A percentile compares a stretch with the other conserved stretches of the same genome.
phyloP scores from a whole-genome alignment of 257 asterid genomes.

The Nicotiana tabacum region DNA sequence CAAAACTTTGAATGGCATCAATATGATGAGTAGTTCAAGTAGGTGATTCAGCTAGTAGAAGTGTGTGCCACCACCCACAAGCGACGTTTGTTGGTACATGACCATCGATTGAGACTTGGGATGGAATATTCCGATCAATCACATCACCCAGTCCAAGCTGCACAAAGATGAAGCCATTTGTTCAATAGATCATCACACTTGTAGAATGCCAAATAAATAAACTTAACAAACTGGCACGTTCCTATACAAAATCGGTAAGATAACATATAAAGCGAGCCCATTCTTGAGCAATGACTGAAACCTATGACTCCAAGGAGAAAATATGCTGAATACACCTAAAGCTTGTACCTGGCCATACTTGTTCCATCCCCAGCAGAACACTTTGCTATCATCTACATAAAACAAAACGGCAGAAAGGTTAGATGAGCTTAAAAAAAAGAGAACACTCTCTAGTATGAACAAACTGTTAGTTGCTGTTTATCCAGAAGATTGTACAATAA shows the following conservation, averaged over 20 bases:
- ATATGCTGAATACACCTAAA: not conserved
- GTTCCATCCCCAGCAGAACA: slow-evolving; percentile 99
- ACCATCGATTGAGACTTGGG: slow-evolving; percentile 54
- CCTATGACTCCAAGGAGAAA: not conserved
- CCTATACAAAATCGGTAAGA: not conserved
- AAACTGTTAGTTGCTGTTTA: not conserved
- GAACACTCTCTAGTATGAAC: not conserved
- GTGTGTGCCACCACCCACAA: slow-evolving; percentile 99
- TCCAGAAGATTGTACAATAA: not conserved
- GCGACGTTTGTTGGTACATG: slow-evolving; percentile 52
- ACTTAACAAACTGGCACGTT: not conserved
- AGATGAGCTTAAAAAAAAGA: not conserved
- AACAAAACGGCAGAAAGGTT: slow-evolving; percentile 14
- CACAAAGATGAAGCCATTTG: not conserved
- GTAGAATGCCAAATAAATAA: not conserved
- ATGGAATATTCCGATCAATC: slow-evolving; percentile 76
- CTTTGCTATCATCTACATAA: slow-evolving; percentile 60
- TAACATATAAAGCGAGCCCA: not conserved
- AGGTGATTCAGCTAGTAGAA: slow-evolving; percentile 62
- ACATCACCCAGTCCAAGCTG: slow-evolving; percentile 96
- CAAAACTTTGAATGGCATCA: slow-evolving; percentile 45
- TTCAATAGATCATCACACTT: not conserved
- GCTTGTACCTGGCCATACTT: slow-evolving; percentile 92
- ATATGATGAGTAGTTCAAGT: slow-evolving; percentile 28
- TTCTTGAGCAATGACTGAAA: too few species aligned